phyloP scores from a whole-genome alignment of 1,139 yeast genomes.

The Blastobotrys raffinosifermentans region DNA sequence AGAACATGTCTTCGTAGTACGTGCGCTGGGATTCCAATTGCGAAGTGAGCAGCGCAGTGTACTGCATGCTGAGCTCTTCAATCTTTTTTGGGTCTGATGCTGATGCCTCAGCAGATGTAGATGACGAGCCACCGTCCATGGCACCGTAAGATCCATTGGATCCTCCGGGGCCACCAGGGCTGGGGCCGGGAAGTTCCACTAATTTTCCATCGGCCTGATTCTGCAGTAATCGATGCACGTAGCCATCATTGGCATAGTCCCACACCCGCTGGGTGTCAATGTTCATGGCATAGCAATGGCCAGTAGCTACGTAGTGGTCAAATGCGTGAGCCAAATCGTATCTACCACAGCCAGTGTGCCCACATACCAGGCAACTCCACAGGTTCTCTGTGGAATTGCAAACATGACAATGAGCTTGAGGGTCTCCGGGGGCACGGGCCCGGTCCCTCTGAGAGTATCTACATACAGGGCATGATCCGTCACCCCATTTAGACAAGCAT shows the following conservation, averaged over 20 bases:
- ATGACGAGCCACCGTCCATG: conserved; percentile 12
- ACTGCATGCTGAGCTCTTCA: conserved; percentile 63
- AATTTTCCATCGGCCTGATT: conserved; percentile 45
- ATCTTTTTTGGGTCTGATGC: conserved; percentile 2
- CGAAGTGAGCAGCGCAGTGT: conserved; percentile 68
- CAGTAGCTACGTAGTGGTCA: conserved; percentile 68
- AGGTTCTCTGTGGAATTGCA: conserved; percentile 66
- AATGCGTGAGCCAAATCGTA: conserved; percentile 86
- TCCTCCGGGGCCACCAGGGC: neutral
- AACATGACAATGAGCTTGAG: conserved; percentile 32
- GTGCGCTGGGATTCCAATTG: conserved; percentile 89
- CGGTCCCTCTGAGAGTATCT: conserved; percentile 49
- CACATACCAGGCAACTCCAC: conserved; percentile 91
- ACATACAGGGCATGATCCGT: conserved; percentile 89
- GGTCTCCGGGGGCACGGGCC: conserved; percentile 5
- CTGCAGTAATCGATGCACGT: conserved; percentile 80
- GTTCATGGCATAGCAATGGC: conserved; percentile 93
- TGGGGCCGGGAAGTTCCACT: conserved; percentile 16
- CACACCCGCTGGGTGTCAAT: conserved; percentile 79
- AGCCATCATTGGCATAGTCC: conserved; percentile 92
- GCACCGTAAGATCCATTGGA: conserved; percentile 4
- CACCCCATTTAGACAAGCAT: conserved; percentile 84
- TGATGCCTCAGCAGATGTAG: conserved; percentile 5
- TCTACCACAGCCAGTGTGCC: conserved; percentile 84
- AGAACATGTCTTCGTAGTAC: conserved; percentile 61